Evolutionary conservation across 2,329 filamentous ascomycete species (phyloP).

Genomic region (Colletotrichum sp.): DNA sequence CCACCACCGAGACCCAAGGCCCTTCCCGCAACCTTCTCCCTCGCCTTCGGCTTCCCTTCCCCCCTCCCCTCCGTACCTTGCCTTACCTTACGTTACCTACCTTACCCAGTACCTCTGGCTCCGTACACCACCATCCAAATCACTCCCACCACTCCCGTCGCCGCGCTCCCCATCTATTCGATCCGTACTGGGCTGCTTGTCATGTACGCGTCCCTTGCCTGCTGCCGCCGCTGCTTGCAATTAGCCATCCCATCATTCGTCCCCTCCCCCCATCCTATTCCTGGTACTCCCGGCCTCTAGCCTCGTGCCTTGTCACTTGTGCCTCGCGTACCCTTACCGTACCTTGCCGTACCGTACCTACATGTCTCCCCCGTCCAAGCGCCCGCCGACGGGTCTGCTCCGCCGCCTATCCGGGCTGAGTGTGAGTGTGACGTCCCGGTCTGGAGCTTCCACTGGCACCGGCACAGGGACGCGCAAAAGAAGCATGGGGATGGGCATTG

Average conservation of each 20-base stretch:
- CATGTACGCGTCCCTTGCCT: constrained; percentile 15
- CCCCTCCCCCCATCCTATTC: constrained; percentile 1
- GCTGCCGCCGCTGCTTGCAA: constrained; percentile 11
- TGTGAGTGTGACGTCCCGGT: constrained; percentile 19
- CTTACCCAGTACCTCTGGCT: not conserved
- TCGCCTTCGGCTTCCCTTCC: not conserved
- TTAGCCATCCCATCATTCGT: constrained; percentile 17
- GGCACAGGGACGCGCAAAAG: not conserved
- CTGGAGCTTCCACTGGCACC: constrained; percentile 6
- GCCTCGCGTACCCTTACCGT: not conserved
- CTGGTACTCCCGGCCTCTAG: not conserved
- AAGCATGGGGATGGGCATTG: not conserved
- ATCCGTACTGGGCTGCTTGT: not conserved
- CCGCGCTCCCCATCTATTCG: not conserved
- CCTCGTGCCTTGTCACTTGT: not conserved
- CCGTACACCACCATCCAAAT: not conserved
- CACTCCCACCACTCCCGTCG: not conserved
- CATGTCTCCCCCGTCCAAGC: constrained; percentile 35
- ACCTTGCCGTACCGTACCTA: not conserved
- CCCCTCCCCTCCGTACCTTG: not conserved
- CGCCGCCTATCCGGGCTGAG: constrained; percentile 17
- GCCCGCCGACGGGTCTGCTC: constrained; percentile 29
- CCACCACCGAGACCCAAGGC: not conserved
- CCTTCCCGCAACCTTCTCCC: not conserved
- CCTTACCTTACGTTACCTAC: not conserved